Evolutionary conservation across 768 basidiomycete species (phyloP).

Genomic region (Lactifluus subvellereus): DNA sequence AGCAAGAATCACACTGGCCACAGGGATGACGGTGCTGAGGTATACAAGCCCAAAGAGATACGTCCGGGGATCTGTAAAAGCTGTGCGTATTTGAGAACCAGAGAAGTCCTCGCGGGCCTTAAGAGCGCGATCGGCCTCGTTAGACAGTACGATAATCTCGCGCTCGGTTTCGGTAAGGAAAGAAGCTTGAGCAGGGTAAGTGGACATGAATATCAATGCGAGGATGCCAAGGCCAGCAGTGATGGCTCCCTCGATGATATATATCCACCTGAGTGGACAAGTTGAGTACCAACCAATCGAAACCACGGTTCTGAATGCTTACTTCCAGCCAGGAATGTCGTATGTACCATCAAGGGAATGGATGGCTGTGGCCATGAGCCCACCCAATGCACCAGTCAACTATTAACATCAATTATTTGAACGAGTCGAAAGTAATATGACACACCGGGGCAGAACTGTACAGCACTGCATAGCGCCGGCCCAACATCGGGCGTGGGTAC

Average conservation of each 20-base stretch:
- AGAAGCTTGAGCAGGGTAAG: conserved; percentile 26
- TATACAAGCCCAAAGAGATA: background rate
- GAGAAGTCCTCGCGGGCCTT: background rate
- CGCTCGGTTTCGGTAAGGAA: conserved; percentile 29
- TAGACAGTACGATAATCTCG: conserved; percentile 11
- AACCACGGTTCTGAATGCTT: background rate
- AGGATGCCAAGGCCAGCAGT: background rate
- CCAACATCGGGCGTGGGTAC: background rate
- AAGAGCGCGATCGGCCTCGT: conserved; percentile 26
- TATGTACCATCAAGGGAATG: background rate
- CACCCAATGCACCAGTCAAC: background rate
- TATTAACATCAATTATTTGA: background rate
- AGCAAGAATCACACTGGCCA: conserved; percentile 10
- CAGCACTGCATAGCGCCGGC: background rate
- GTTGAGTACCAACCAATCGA: background rate
- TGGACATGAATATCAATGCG: conserved; percentile 11
- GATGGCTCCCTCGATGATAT: background rate
- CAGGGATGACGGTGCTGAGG: background rate
- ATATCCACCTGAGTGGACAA: too few relatives aligned
- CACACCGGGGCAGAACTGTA: background rate
- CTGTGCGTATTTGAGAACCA: background rate
- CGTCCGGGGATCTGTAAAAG: background rate
- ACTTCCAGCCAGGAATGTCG: background rate
- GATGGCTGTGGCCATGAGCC: background rate
- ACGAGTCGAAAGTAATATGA: background rate